Evolutionary conservation across 768 basidiomycete species (phyloP).

Genomic region (Mycena pura): DNA sequence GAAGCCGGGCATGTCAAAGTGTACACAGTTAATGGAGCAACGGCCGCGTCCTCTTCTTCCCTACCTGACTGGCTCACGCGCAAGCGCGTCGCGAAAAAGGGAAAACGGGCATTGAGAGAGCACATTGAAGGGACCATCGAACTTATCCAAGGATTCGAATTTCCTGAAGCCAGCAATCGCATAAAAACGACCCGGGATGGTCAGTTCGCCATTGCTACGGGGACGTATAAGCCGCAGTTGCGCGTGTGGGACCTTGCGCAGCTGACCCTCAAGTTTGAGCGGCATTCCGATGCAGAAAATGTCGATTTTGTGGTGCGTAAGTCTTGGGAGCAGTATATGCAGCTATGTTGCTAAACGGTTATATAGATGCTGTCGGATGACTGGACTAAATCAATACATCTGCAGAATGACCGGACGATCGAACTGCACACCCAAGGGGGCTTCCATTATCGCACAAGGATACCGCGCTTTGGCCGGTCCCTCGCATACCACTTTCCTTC

Average conservation of each 20-base stretch:
- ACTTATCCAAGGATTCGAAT: conserved; percentile 95
- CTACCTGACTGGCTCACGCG: conserved; percentile 94
- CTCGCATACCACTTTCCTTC: conserved; percentile 94
- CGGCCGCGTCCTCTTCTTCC: conserved; percentile 85
- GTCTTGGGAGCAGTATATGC: conserved; percentile 31
- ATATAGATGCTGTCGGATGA: conserved; percentile 90
- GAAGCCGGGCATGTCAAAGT: conserved; percentile 69
- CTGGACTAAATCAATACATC: conserved; percentile 98
- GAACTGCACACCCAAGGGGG: conserved; percentile 95
- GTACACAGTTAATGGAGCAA: conserved; percentile 95
- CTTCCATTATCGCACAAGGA: conserved; percentile 89
- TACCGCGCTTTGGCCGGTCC: conserved; percentile 93
- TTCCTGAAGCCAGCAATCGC: conserved; percentile 94
- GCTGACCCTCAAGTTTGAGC: conserved; percentile 92
- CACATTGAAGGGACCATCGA: conserved; percentile 86
- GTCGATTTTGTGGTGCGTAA: conserved; percentile 96
- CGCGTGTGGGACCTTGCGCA: conserved; percentile 95
- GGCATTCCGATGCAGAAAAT: conserved; percentile 96
- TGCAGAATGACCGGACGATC: conserved; percentile 94
- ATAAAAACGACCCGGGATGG: conserved; percentile 93
- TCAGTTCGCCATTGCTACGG: conserved; percentile 91
- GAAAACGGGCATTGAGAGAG: conserved; percentile 71
- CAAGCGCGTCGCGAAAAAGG: conserved; percentile 68
- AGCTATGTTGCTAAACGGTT: background rate
- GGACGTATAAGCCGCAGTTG: conserved; percentile 97